Conservation (phyloP, 768 basidiomycete genomes). For the Leccinum boreale region DNA sequence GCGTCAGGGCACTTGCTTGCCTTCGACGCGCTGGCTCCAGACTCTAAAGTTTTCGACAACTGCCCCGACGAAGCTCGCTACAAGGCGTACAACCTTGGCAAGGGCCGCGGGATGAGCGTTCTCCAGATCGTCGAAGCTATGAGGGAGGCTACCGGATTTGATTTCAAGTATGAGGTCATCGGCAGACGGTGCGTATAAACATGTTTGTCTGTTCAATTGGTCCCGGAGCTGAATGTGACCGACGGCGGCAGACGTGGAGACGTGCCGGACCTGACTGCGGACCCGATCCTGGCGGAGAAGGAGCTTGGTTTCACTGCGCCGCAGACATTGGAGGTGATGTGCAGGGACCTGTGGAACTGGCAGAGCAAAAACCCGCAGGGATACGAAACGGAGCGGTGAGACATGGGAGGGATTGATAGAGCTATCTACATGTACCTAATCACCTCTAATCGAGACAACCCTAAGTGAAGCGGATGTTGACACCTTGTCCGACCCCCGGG, state of each 20-base stretch:
- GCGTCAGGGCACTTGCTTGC: slow-evolving; percentile 93
- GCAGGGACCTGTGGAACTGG: slow-evolving; percentile 98
- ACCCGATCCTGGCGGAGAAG: slow-evolving; percentile 85
- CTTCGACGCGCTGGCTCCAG: slow-evolving; percentile 70
- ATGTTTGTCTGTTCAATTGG: background rate
- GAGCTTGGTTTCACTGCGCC: slow-evolving; percentile 91
- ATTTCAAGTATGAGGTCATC: slow-evolving; percentile 86
- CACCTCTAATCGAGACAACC: slow-evolving; percentile 10
- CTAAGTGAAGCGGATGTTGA: background rate
- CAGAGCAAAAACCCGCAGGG: slow-evolving; percentile 89
- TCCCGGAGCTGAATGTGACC: slow-evolving; percentile 2
- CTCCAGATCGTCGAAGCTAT: slow-evolving; percentile 94
- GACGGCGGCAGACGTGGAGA: slow-evolving; percentile 68
- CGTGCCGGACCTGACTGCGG: slow-evolving; percentile 94
- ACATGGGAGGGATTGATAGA: background rate
- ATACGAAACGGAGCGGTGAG: slow-evolving; percentile 41
- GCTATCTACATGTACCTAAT: slow-evolving; percentile 20
- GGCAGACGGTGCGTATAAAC: slow-evolving; percentile 70
- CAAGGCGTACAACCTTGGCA: slow-evolving; percentile 97
- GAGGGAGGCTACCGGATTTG: slow-evolving; percentile 83
- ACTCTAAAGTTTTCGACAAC: slow-evolving; percentile 56
- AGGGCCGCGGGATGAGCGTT: slow-evolving; percentile 88
- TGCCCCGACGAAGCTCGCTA: slow-evolving; percentile 54
- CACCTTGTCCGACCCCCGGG: background rate
- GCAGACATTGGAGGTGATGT: slow-evolving; percentile 85